Conservation (phyloP, 2,329 filamentous ascomycete genomes). For the Sporothrix humicola region DNA sequence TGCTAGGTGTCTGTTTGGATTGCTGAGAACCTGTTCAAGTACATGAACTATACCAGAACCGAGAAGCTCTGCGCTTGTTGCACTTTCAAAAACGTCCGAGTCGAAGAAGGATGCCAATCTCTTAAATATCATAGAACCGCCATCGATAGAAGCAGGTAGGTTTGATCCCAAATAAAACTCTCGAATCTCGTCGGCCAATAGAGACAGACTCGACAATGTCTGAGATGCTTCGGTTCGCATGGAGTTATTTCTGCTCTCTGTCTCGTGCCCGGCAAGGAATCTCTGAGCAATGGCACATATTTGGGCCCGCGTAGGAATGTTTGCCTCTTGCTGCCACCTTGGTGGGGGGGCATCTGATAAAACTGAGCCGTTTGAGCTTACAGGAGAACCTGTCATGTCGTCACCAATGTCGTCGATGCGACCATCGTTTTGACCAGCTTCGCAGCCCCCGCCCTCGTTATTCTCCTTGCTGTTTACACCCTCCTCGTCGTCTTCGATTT, state of each 20-base stretch:
- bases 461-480: slow-evolving; percentile 46
- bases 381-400: slow-evolving; percentile 69
- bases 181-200: slow-evolving; percentile 73
- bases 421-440: slow-evolving; percentile 57
- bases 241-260: slow-evolving; percentile 69
- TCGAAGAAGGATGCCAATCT: slow-evolving; percentile 84
- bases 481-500: slow-evolving; percentile 46
- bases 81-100: slow-evolving; percentile 84
- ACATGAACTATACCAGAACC: slow-evolving; percentile 88
- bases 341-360: slow-evolving; percentile 66
- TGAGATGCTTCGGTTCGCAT: slow-evolving; percentile 79
- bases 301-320: slow-evolving; percentile 68
- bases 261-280: slow-evolving; percentile 84
- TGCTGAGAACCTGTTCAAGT: slow-evolving; percentile 80
- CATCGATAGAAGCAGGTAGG: slow-evolving; percentile 51
- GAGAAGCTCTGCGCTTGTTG: slow-evolving; percentile 92
- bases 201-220: slow-evolving; percentile 75
- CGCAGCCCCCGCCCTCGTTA: slow-evolving; percentile 50
- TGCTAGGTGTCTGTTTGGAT: slow-evolving; percentile 65
- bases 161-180: slow-evolving; percentile 68
- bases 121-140: slow-evolving; percentile 72
- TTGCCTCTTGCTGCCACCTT: slow-evolving; percentile 51
- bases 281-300: slow-evolving; percentile 79
- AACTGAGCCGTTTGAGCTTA: slow-evolving; percentile 69
- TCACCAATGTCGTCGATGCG: slow-evolving; percentile 60